A percentile compares a stretch with the other conserved stretches of the same genome.
phyloP scores from a whole-genome alignment of 495 filamentous ascomycete species.

The Halenospora varia region DNA sequence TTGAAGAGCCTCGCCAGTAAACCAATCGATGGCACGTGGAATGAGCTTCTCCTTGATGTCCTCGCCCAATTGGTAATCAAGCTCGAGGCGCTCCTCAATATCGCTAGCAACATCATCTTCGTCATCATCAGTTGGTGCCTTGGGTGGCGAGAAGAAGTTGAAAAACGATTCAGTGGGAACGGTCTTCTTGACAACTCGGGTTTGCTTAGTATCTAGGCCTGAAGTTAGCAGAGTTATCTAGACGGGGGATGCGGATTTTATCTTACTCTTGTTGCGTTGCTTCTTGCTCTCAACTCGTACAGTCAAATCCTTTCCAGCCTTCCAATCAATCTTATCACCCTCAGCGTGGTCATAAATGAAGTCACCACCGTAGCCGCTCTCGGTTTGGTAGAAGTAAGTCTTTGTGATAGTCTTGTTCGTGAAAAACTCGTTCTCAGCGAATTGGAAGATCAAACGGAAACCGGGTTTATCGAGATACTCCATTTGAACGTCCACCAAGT shows the following conservation, averaged over 20 bases:
- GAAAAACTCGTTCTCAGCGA: slow-evolving; percentile 92
- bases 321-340: slow-evolving; percentile 98
- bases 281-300: slow-evolving; percentile 97
- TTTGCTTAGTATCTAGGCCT: slow-evolving; percentile 98
- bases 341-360: slow-evolving; percentile 99
- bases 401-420: slow-evolving; percentile 95
- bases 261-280: slow-evolving; percentile 97
- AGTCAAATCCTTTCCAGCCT: slow-evolving; percentile 85
- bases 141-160: slow-evolving; percentile 98
- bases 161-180: slow-evolving; percentile 99
- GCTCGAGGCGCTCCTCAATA: slow-evolving; percentile 95
- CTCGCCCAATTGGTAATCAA: slow-evolving; percentile 98
- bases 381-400: slow-evolving; percentile 98
- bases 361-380: slow-evolving; percentile 96
- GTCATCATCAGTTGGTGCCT: slow-evolving; percentile 71
- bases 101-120: slow-evolving; percentile 79
- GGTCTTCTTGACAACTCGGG: slow-evolving; percentile 96
- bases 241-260: background rate
- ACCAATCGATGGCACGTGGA: slow-evolving; percentile 98
- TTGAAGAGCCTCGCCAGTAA: slow-evolving; percentile 96
- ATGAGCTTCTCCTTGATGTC: slow-evolving; percentile 99
- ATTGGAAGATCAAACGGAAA: slow-evolving; percentile 97
- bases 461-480: slow-evolving; percentile 98
- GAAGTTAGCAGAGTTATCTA: no score
- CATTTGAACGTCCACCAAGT: slow-evolving; percentile 94